A percentile compares a stretch with the other conserved stretches of the same genome.
phyloP scores from a whole-genome alignment of 2,329 filamentous ascomycete species.

The Fusarium xylarioides region DNA sequence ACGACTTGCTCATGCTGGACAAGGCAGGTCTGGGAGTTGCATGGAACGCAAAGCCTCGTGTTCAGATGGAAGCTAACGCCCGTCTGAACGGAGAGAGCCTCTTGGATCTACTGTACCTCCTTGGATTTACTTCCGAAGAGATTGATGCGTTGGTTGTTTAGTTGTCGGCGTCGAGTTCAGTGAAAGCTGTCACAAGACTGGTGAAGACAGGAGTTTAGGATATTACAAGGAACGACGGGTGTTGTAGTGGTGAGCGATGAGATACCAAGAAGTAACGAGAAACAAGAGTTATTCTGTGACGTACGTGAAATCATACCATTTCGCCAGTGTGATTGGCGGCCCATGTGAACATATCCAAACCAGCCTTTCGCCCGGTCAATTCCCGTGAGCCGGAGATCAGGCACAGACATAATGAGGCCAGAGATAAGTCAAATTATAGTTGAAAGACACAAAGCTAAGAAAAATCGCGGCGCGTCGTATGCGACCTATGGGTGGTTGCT shows the following conservation, averaged over 20 bases:
- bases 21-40: conserved; percentile 80
- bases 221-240: conserved; percentile 25
- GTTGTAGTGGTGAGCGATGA: conserved; percentile 29
- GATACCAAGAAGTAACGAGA: conserved; percentile 37
- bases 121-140: conserved; percentile 76
- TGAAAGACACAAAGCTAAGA: conserved; percentile 37
- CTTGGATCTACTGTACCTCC: conserved; percentile 76
- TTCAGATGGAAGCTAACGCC: conserved; percentile 79
- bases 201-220: conserved; percentile 19
- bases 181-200: conserved; percentile 15
- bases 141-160: conserved; percentile 42
- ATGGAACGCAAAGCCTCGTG: conserved; percentile 84
- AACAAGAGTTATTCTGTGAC: neutral
- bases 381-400: neutral
- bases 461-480: conserved; percentile 34
- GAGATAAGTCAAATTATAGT: conserved; percentile 23
- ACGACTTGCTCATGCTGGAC: conserved; percentile 82
- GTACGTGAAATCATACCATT: neutral
- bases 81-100: conserved; percentile 76
- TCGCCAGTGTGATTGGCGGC: neutral
- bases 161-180: conserved; percentile 1
- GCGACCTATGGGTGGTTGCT: conserved; percentile 39
- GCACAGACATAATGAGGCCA: neutral
- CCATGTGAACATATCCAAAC: neutral
- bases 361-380: conserved; percentile 2